Evolutionary conservation across 306 rosid species (phyloP), one percentile per base, ranked within the genome.

Genomic region (Vigna trinervia): DNA sequence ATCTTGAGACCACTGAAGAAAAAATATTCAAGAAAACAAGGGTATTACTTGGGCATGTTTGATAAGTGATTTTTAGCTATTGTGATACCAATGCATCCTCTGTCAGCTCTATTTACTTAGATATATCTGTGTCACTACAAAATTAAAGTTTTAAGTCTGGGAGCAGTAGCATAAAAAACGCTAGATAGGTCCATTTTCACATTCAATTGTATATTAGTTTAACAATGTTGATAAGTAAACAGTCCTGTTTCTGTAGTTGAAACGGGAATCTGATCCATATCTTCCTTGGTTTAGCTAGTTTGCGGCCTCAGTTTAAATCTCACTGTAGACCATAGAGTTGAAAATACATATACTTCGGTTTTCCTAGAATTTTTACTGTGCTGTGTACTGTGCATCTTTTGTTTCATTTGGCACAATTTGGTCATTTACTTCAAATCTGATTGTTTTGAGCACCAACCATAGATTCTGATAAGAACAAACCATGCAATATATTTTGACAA

Each of bases 1-100:
- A 17, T 57, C 45, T 59, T 41, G 59, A 81, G 78, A 51, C 17
- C 58, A 7, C 47, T 12, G 23, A 28, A 51, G 77, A 74, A 69
- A 75, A 69, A 13, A 30, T 59, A 59, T 34, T 51, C 67, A 69
- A 76, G 58, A 69, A 61, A 81, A 69, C 68, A 52, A 61, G 67
- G 77, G 73, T 39, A 75, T 71, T 72, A 50, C 59, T 72, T 79
- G 20, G 52, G 41, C 32, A 77, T 54, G 46, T 77, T 56, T 77
- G 26, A 68, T 56, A 41, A 26, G 10, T 64, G 61, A 52, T 39
- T 39, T 6, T 30, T 45, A 15, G 59, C 50, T 54, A 43, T 68
- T 8, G 22, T 54, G 69, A 28, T 77, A 8, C 51, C 50, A 68
- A 56, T 68, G 23, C 66, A 68, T 77, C 69, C 60, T 17, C 23